Base-by-base conservation (phyloP, 345 rosid species). In the Barbarea vulgaris region DNA sequence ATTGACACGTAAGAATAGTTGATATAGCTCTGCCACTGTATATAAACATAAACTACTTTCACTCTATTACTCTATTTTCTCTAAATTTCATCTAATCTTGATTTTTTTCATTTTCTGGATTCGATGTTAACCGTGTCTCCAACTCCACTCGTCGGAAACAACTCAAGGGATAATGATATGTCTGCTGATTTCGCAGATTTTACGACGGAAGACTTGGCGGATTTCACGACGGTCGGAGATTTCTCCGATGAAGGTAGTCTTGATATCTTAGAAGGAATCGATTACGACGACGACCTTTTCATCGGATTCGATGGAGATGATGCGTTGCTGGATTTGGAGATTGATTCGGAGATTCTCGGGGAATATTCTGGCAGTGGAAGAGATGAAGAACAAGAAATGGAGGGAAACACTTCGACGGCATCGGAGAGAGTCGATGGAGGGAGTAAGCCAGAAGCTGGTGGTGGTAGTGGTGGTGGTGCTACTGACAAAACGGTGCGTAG, bases 71-170 rank as follows among this genome's bases (percentile, higher is more conserved):
- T 72, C 51, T 61, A 70, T 63, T 77, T 21, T 78, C 77, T 71
- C 62, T 46, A 34, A 25, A 48, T 39, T 19, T 24, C 44, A n/a
- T n/a, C n/a, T 44, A 65, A 54, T 53, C 69, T 56, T 39, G 15
- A 18, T 64, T 48, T 52, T 67, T 47, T 52, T 63, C 31, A 10
- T 9, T 28, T 53, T n/a, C 33, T 48, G 31, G 81, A 25, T 75
- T 81, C 85, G 60, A 90, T 95, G 99, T 86, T 92, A 47, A 93
- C 97, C 62, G 87, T 87, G 69, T 82, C 97, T 28, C 80, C 87
- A 61, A 65, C 97, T 46, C 80, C 89, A 33, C 69, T 87, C 44
- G 62, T 82, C 81, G 75, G 81, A 75, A 74, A 69, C 81, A 36
- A 80, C 27, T 48, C 69, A 39, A 64, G 24, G 13, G 81, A 84